A percentile compares a stretch with the other conserved stretches of the same genome.
These are phyloP conservation scores for Penicillium paxilli DNA, from an alignment of 495 filamentous ascomycete species.

Conservation along the genomic window DNA sequence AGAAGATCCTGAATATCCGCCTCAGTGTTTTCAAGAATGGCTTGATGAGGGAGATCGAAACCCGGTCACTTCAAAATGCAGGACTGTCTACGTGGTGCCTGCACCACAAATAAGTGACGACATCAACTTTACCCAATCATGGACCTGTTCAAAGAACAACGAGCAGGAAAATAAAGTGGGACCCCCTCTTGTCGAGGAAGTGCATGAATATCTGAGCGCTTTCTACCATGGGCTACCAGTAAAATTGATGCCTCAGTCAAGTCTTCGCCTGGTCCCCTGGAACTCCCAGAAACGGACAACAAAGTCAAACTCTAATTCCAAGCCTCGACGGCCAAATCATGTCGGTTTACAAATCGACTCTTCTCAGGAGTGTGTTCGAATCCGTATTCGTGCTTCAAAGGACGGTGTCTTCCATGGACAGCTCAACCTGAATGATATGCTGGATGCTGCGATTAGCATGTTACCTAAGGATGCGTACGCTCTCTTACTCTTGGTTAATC, in stretches of 20 bases:
- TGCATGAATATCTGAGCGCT: constrained; percentile 53
- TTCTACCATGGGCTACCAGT: constrained; percentile 63
- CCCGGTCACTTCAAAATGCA: constrained; percentile 42
- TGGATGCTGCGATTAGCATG: constrained; percentile 52
- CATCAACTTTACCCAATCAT: constrained; percentile 31
- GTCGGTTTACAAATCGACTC: constrained; percentile 48
- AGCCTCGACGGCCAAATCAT: constrained; percentile 8
- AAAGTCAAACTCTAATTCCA: not conserved
- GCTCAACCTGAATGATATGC: constrained; percentile 63
- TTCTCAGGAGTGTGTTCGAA: constrained; percentile 41
- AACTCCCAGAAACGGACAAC: constrained; percentile 20
- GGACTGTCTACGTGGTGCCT: constrained; percentile 55
- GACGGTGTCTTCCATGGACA: constrained; percentile 51
- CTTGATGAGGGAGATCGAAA: constrained; percentile 51
- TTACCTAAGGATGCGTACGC: constrained; percentile 63
- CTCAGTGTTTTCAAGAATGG: constrained; percentile 61
- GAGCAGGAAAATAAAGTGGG: not conserved
- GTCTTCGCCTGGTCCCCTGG: constrained; percentile 50
- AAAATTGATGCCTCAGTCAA: constrained; percentile 34
- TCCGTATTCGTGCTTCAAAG: constrained; percentile 53
- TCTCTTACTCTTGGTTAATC: constrained; percentile 54
- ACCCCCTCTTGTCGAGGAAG: constrained; percentile 37
- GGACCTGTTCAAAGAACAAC: not conserved
- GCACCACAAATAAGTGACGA: constrained; percentile 36
- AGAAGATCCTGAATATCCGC: constrained; percentile 50